These are phyloP conservation scores for Dactylonectria estremocensis DNA, from an alignment of 2,329 filamentous ascomycete genomes.

Conservation along the genomic window DNA sequence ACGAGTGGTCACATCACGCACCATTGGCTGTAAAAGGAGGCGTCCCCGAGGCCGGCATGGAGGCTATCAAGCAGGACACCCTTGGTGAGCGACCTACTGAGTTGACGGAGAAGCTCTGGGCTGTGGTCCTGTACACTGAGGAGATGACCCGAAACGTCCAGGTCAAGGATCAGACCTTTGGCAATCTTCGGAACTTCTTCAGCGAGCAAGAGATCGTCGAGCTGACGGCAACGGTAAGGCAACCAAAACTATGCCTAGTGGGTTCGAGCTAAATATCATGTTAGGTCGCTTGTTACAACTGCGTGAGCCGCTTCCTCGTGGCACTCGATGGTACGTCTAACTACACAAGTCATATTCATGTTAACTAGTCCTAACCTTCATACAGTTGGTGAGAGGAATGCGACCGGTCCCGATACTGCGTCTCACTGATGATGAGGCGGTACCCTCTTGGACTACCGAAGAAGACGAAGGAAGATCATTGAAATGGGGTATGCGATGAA, in stretches of 20 bases:
- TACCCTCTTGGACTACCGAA: conserved; percentile 23
- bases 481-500: conserved; percentile 32
- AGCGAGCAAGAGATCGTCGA: conserved; percentile 83
- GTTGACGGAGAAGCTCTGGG: conserved; percentile 75
- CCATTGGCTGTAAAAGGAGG: conserved; percentile 75
- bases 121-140: conserved; percentile 81
- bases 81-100: conserved; percentile 51
- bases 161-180: conserved; percentile 80
- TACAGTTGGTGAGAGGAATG: conserved; percentile 72
- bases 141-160: conserved; percentile 85
- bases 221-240: conserved; percentile 79
- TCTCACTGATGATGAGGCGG: conserved; percentile 50
- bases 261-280: conserved; percentile 35
- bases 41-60: conserved; percentile 67
- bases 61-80: conserved; percentile 57
- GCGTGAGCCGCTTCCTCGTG: conserved; percentile 86
- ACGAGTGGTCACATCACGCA: conserved; percentile 87
- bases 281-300: conserved; percentile 82
- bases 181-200: conserved; percentile 72
- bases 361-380: conserved; percentile 46
- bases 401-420: conserved; percentile 63
- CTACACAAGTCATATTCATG: conserved; percentile 25
- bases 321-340: conserved; percentile 78
- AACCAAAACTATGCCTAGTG: not conserved
- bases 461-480: conserved; percentile 11